Evolutionary conservation across 2,329 filamentous ascomycete genomes (phyloP).

Genomic region (Ophiostoma quercus): DNA sequence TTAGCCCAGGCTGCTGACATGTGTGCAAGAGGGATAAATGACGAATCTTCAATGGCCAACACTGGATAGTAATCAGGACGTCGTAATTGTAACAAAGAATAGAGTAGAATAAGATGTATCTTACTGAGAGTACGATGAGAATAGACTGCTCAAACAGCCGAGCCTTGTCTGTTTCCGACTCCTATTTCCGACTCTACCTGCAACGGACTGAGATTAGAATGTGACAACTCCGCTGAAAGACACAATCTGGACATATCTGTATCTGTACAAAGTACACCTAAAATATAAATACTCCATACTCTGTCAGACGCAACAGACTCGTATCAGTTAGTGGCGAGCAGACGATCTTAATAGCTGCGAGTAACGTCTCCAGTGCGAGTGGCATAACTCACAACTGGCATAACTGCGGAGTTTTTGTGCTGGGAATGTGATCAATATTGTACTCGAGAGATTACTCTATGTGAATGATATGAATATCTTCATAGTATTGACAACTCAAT

Average conservation of each 20-base stretch:
- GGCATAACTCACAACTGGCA: neutral
- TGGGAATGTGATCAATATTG: neutral
- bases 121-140: neutral
- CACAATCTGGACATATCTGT: neutral
- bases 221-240: neutral
- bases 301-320: conserved; percentile 1
- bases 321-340: neutral
- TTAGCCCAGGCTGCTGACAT: neutral
- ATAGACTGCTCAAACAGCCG: neutral
- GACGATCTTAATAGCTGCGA: conserved; percentile 1
- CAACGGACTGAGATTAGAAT: neutral
- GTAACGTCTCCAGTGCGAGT: neutral
- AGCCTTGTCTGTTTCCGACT: conserved; percentile 8
- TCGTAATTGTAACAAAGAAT: neutral
- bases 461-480: too few relatives aligned
- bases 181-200: neutral
- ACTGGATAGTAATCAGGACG: neutral
- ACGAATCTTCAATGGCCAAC: too few relatives aligned
- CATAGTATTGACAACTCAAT: too few relatives aligned
- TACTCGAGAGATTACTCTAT: too few relatives aligned
- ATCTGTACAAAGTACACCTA: neutral
- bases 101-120: too few relatives aligned
- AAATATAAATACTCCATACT: neutral
- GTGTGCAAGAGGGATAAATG: neutral
- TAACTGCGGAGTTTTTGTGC: neutral